Conservation (phyloP, 1,139 yeast genomes). For the Yamadazyma oceani region DNA sequence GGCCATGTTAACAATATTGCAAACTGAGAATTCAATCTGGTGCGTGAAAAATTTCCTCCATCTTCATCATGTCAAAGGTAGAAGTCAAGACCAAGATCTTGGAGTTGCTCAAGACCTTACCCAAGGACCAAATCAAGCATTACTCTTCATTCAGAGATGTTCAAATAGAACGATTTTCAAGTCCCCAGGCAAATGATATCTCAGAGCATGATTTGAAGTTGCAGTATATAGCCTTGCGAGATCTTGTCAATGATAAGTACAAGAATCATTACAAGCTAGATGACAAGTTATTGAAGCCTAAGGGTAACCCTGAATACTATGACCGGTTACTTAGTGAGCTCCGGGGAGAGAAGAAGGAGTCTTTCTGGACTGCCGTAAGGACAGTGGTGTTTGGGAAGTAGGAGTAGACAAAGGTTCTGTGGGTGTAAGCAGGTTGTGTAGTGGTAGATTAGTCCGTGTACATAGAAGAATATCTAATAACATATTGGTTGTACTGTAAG, state of each 20-base stretch:
- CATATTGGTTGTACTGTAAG: too few relatives aligned
- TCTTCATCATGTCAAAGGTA: slow-evolving; percentile 15
- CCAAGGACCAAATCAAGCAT: slow-evolving; percentile 66
- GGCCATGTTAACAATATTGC: slow-evolving; percentile 2
- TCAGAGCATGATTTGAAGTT: slow-evolving; percentile 54
- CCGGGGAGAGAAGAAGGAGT: slow-evolving; percentile 71
- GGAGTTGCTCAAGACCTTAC: slow-evolving; percentile 46
- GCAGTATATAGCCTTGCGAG: slow-evolving; percentile 60
- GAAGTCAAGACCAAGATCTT: slow-evolving; percentile 39
- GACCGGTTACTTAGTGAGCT: slow-evolving; percentile 68
- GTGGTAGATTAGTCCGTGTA: too few relatives aligned
- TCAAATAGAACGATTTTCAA: slow-evolving; percentile 55
- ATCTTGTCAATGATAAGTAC: slow-evolving; percentile 61
- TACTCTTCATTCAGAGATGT: slow-evolving; percentile 65
- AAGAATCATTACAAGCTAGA: slow-evolving; percentile 61
- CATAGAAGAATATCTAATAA: too few relatives aligned
- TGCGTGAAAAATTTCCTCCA: too few relatives aligned
- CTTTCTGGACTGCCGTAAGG: slow-evolving; percentile 60
- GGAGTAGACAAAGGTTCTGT: too few relatives aligned
- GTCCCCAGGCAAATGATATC: slow-evolving; percentile 25
- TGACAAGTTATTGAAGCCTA: slow-evolving; percentile 68
- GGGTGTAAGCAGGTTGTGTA: too few relatives aligned
- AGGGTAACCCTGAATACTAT: slow-evolving; percentile 82
- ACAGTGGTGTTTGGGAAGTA: slow-evolving; percentile 71
- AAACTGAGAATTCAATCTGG: too few relatives aligned